A percentile compares a stretch with the other conserved stretches of the same genome.
phyloP scores from a whole-genome alignment of 2,329 filamentous ascomycete genomes.

The Cryphonectria parasitica region DNA sequence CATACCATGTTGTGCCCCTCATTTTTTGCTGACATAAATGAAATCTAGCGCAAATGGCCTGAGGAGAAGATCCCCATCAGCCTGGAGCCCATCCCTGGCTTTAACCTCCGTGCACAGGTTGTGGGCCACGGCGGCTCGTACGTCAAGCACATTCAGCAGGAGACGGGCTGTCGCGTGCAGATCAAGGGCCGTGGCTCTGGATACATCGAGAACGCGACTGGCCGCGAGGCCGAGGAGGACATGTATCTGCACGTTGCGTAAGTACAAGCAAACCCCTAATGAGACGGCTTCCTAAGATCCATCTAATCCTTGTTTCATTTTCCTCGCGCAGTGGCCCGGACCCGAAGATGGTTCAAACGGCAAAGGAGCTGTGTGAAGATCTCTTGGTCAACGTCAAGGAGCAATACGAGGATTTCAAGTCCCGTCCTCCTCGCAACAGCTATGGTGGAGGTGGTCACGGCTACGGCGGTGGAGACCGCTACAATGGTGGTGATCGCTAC shows the following conservation, averaged over 20 bases:
- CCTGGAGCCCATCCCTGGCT: constrained; percentile 88
- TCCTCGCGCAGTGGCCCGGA: constrained; percentile 74
- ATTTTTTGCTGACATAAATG: constrained; percentile 30
- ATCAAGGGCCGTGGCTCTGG: constrained; percentile 97
- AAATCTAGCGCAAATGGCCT: constrained; percentile 84
- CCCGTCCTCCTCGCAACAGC: constrained; percentile 71
- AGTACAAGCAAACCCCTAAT: constrained; percentile 50
- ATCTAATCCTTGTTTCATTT: constrained; percentile 33
- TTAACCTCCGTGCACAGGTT: constrained; percentile 94
- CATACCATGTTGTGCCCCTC: constrained; percentile 29
- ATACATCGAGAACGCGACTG: constrained; percentile 88
- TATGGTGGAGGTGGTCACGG: constrained; percentile 45
- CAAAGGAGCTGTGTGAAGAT: constrained; percentile 87
- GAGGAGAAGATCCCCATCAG: constrained; percentile 92
- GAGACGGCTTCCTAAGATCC: not conserved
- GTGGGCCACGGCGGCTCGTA: constrained; percentile 93
- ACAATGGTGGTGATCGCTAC: constrained; percentile 44
- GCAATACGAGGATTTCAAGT: constrained; percentile 91
- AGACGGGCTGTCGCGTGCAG: constrained; percentile 93
- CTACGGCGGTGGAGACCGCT: constrained; percentile 44
- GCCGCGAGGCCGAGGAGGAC: constrained; percentile 87
- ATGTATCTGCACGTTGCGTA: constrained; percentile 95
- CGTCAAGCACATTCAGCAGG: constrained; percentile 96
- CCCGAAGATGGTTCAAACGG: constrained; percentile 80
- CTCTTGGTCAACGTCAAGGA: constrained; percentile 83